These are phyloP conservation scores for Yarrowia sp. DNA, from an alignment of 805 yeast genomes.

Conservation along the genomic window DNA sequence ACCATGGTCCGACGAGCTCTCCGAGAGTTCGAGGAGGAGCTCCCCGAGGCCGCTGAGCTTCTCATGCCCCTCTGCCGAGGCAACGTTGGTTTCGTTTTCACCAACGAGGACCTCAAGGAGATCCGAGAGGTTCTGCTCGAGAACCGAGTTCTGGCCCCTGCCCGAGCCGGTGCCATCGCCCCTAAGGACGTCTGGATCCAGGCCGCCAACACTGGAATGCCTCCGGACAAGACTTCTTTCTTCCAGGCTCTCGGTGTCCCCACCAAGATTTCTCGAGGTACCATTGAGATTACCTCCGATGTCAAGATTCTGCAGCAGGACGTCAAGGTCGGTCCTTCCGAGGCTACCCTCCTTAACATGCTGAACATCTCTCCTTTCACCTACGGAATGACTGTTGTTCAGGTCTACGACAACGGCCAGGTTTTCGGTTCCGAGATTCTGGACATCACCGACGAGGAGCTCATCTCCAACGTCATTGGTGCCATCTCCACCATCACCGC, in stretches of 20 bases:
- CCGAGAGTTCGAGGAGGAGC: slow-evolving; percentile 88
- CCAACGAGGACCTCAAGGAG: slow-evolving; percentile 91
- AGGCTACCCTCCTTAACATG: slow-evolving; percentile 98
- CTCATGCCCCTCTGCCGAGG: slow-evolving; percentile 94
- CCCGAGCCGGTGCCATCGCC: slow-evolving; percentile 99
- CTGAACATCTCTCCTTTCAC: slow-evolving; percentile 99
- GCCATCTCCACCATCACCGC: slow-evolving; percentile 95
- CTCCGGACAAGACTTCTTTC: slow-evolving; percentile 99
- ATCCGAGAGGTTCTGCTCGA: slow-evolving; percentile 86
- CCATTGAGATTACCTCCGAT: slow-evolving; percentile 98
- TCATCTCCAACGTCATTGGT: slow-evolving; percentile 86
- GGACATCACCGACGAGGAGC: slow-evolving; percentile 98
- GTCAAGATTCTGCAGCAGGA: slow-evolving; percentile 92
- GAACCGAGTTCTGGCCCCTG: slow-evolving; percentile 99
- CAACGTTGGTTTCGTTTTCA: slow-evolving; percentile 99
- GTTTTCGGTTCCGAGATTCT: slow-evolving; percentile 95
- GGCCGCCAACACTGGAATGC: slow-evolving; percentile 99
- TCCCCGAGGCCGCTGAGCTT: slow-evolving; percentile 37
- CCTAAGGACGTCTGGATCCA: slow-evolving; percentile 97
- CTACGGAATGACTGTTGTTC: slow-evolving; percentile 95
- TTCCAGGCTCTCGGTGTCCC: slow-evolving; percentile 99
- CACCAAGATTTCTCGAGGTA: slow-evolving; percentile 99
- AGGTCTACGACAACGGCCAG: slow-evolving; percentile 98
- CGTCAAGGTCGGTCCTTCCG: slow-evolving; percentile 96
- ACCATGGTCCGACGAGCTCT: slow-evolving; percentile 99